A percentile compares a stretch with the other conserved stretches of the same genome.
Conservation (phyloP, 306 rosid species). For the Pueraria montana region DNA sequence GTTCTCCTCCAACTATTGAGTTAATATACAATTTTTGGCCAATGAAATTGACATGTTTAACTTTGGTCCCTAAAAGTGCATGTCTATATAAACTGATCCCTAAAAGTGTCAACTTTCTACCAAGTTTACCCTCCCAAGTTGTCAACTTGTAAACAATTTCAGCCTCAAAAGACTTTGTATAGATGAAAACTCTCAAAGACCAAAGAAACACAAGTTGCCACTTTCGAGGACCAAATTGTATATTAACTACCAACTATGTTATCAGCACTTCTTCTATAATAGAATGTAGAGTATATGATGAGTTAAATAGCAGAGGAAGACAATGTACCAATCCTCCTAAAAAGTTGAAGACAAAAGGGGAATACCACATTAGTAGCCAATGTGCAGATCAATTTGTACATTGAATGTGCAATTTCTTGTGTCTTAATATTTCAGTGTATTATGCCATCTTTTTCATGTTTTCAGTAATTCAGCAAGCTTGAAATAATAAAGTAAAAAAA, state of each 20-base stretch:
- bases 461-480: neutral
- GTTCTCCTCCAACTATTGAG: neutral
- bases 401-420: neutral
- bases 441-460: neutral
- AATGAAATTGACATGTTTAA: neutral
- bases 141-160: neutral
- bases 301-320: neutral
- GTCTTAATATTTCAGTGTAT: slow-evolving; percentile 12
- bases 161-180: neutral
- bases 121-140: too few relatives aligned
- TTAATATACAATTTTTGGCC: neutral
- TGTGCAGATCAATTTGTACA: neutral
- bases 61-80: neutral
- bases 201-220: neutral
- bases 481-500: neutral
- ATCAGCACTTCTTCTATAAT: slow-evolving; percentile 14
- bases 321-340: neutral
- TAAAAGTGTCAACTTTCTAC: neutral
- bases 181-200: neutral
- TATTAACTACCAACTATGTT: neutral
- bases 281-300: neutral
- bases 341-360: neutral
- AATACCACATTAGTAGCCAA: neutral
- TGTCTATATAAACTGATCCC: neutral
- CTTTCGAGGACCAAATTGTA: neutral